Conservation (phyloP, 805 yeast genomes). For the Pichia cabralensis region DNA sequence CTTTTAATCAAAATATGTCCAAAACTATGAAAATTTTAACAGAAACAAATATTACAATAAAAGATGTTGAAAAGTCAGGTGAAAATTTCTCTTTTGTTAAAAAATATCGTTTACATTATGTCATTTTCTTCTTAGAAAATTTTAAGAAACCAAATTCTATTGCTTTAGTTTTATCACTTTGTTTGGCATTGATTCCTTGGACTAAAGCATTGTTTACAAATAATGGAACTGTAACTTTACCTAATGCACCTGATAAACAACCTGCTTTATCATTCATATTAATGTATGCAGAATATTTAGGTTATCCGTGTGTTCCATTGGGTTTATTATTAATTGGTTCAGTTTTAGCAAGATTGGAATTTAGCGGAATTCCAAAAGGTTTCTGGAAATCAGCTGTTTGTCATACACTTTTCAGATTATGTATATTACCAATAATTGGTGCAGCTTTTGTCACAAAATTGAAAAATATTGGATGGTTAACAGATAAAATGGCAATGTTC, state of each 20-base stretch:
- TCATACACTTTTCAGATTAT: conserved; percentile 32
- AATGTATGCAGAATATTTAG: conserved; percentile 39
- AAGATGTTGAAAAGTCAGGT: conserved; percentile 20
- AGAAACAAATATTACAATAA: conserved; percentile 23
- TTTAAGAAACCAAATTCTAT: conserved; percentile 40
- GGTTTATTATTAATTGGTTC: conserved; percentile 47
- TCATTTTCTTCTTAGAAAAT: conserved; percentile 32
- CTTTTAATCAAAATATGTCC: conserved; percentile 22
- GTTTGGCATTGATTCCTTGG: conserved; percentile 47
- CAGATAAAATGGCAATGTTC: conserved; percentile 31
- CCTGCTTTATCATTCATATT: conserved; percentile 48
- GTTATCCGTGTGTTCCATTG: conserved; percentile 45
- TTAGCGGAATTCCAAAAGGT: conserved; percentile 36
- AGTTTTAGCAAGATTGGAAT: conserved; percentile 39
- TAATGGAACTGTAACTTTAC: conserved; percentile 19
- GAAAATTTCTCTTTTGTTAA: conserved; percentile 17
- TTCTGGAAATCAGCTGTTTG: conserved; percentile 47
- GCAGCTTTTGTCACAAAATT: conserved; percentile 39
- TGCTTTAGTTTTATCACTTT: conserved; percentile 34
- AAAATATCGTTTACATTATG: conserved; percentile 21
- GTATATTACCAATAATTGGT: conserved; percentile 44
- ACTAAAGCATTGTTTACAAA: conserved; percentile 35
- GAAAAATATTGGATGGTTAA: conserved; percentile 39
- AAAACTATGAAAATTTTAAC: conserved; percentile 24
- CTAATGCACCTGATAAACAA: conserved; percentile 36